Conservation (phyloP, 2,329 filamentous ascomycete species). For the Aquanectria penicillioides region DNA sequence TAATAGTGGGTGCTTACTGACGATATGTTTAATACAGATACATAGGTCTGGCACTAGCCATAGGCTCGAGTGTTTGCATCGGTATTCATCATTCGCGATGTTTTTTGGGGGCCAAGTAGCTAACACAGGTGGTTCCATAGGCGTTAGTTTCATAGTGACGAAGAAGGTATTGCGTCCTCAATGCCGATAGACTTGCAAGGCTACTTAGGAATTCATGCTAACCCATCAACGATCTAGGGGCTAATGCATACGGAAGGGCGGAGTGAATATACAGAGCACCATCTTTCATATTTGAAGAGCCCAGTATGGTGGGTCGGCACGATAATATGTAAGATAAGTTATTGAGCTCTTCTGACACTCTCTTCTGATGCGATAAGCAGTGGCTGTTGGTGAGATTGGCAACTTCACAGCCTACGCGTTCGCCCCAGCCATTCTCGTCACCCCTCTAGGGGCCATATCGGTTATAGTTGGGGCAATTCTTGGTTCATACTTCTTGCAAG, state of each 20-base stretch:
- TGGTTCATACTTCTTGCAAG: neutral
- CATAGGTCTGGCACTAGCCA: neutral
- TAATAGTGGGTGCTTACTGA: no score
- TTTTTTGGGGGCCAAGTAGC: neutral
- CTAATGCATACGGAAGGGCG: neutral
- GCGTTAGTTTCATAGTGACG: slow-evolving; percentile 3
- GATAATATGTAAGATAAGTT: neutral
- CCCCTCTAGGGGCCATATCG: slow-evolving; percentile 8
- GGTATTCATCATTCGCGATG: neutral
- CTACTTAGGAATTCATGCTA: neutral
- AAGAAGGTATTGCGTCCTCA: slow-evolving; percentile 1
- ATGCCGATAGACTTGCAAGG: neutral
- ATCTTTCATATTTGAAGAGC: neutral
- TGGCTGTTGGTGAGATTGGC: slow-evolving; percentile 9
- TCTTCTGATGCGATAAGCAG: neutral
- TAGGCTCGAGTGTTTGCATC: slow-evolving; percentile 3
- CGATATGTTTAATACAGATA: no score
- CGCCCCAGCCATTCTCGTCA: slow-evolving; percentile 14
- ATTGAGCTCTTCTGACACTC: neutral
- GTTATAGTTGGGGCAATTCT: slow-evolving; percentile 3
- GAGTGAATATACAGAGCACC: neutral
- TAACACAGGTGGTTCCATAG: neutral
- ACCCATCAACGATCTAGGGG: neutral
- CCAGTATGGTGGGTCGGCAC: slow-evolving; percentile 10
- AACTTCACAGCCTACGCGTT: slow-evolving; percentile 17